phyloP scores from a whole-genome alignment of 768 basidiomycete species.

The Lactarius psammicola region DNA sequence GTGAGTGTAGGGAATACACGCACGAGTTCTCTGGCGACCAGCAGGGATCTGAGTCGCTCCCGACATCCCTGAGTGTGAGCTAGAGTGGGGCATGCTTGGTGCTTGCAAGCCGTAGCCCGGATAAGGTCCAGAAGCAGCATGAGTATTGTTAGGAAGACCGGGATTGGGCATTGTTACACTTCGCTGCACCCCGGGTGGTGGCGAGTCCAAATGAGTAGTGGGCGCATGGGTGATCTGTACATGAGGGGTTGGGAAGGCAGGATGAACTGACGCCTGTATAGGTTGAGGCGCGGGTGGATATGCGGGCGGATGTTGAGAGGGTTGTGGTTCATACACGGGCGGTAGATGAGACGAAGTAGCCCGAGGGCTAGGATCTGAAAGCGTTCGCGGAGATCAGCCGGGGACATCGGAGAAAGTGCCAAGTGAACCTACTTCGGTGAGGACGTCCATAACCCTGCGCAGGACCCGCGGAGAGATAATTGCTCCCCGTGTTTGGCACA shows the following conservation, averaged over 20 bases:
- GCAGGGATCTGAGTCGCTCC: background rate
- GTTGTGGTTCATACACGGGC: background rate
- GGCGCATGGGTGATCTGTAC: background rate
- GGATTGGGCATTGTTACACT: background rate
- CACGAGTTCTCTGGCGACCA: background rate
- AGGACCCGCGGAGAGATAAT: background rate
- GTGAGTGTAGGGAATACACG: background rate
- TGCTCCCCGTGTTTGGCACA: background rate
- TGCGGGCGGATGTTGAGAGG: background rate
- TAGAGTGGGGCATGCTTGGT: background rate
- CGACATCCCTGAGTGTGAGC: background rate
- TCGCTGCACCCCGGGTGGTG: background rate
- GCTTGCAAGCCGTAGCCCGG: background rate
- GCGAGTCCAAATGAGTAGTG: background rate
- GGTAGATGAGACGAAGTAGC: background rate
- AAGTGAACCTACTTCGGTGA: background rate
- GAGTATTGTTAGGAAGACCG: background rate
- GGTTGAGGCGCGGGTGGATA: background rate
- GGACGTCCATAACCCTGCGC: background rate
- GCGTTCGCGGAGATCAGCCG: background rate
- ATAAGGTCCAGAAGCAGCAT: background rate
- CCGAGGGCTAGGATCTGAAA: background rate
- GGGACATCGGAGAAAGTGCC: background rate
- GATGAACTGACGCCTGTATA: background rate
- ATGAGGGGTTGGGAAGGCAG: background rate